phyloP scores from a whole-genome alignment of 2,329 filamentous ascomycete species.

The Trichoderma hamatum region DNA sequence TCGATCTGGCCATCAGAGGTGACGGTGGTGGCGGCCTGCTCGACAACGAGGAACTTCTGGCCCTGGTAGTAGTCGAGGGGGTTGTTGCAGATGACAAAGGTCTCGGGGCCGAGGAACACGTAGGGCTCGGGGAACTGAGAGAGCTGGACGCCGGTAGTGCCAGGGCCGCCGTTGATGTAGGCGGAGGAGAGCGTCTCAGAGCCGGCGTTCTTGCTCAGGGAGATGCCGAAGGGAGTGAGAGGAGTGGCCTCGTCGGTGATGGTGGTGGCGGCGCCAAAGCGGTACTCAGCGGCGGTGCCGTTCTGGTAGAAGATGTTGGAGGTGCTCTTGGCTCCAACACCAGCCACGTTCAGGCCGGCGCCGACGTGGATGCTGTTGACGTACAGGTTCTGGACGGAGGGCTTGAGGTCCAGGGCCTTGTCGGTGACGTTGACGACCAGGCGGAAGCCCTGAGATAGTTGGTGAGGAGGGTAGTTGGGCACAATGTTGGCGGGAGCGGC shows the following conservation, averaged over 20 bases:
- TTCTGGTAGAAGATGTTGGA: constrained; percentile 51
- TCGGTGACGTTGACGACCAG: constrained; percentile 49
- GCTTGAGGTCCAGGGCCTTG: constrained; percentile 40
- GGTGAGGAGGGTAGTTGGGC: constrained; percentile 15
- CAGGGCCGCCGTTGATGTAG: constrained; percentile 38
- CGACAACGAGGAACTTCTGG: constrained; percentile 41
- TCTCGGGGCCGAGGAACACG: constrained; percentile 38
- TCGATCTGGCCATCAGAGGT: constrained; percentile 30
- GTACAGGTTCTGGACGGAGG: constrained; percentile 44
- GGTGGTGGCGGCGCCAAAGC: constrained; percentile 36
- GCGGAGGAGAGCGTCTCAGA: constrained; percentile 37
- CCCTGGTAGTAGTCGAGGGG: constrained; percentile 45
- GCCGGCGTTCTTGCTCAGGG: constrained; percentile 30
- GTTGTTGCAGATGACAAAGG: constrained; percentile 48
- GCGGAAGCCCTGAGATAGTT: constrained; percentile 38
- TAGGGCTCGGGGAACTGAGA: constrained; percentile 38
- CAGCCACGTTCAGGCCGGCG: constrained; percentile 44
- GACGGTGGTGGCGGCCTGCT: constrained; percentile 38
- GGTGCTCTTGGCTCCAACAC: constrained; percentile 38
- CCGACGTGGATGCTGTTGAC: constrained; percentile 47
- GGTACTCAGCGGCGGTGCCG: constrained; percentile 44
- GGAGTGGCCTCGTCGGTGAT: constrained; percentile 46
- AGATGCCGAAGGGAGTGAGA: constrained; percentile 43
- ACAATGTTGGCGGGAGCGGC: constrained; percentile 29
- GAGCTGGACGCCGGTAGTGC: constrained; percentile 40